These are phyloP conservation scores for Athelia psychrophila DNA, from an alignment of 1,284 basidiomycete species.

Conservation along the genomic window DNA sequence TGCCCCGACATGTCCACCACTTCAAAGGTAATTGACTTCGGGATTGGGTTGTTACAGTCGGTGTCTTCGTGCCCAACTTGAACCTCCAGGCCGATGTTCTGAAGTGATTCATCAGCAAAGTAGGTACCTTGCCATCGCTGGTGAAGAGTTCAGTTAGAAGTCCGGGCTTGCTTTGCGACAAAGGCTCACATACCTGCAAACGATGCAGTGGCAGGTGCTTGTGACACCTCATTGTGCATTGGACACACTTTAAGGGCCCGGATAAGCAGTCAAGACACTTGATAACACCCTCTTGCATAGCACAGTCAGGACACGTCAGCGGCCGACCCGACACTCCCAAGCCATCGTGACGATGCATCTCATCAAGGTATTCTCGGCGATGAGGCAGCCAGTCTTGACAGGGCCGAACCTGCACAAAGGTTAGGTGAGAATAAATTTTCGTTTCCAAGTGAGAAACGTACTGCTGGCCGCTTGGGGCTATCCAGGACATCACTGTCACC, in stretches of 20 bases:
- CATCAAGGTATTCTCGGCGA: background rate
- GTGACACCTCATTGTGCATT: background rate
- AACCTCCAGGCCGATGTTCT: background rate
- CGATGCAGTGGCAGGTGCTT: background rate
- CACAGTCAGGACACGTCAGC: background rate
- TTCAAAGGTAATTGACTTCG: background rate
- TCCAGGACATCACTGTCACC: no score
- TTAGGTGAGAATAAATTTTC: no score
- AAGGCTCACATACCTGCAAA: background rate
- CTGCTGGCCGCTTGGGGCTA: no score
- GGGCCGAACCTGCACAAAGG: background rate
- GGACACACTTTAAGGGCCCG: background rate
- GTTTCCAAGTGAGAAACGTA: no score
- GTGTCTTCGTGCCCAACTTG: background rate
- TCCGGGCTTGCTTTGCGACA: background rate
- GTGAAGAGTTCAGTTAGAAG: background rate
- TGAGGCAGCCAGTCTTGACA: background rate
- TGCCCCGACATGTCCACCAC: background rate
- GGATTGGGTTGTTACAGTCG: background rate
- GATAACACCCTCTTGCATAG: background rate
- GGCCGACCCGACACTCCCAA: background rate
- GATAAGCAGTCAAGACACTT: background rate
- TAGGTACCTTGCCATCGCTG: background rate
- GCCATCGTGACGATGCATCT: background rate
- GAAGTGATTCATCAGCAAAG: background rate